Base-by-base conservation (phyloP, 192 early-diverging fungal genomes). In the Gaertneriomyces semiglobifer region DNA sequence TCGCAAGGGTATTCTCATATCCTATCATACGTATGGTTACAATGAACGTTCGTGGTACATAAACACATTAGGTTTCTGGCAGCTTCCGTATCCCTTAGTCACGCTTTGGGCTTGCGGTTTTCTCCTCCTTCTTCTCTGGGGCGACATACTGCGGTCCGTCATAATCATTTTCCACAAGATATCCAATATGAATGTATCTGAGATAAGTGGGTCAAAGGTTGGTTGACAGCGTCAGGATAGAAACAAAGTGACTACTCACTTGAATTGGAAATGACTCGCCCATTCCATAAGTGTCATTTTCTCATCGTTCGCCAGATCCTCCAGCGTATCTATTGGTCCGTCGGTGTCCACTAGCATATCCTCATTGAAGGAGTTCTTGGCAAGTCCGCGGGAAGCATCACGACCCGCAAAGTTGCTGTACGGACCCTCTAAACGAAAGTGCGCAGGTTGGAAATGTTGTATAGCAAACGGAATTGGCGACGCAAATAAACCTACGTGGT, bases 361-460 rank as follows among this genome's bases (percentile, higher is more conserved):
- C 52, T 68, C 75, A 63, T 93, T 91, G 69, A 98, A 95, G 51
- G 89, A 90, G 60, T 90, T 81, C 71, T 94, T 88, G 44, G 94
- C 90, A 60, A 98, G 75, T 0, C 96, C 94, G 40, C 96, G 85
- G 16, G 93, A 94, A 12, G 96, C 94, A 79, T 98, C 96, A n/a
- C 89, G 85, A 2, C 96, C 96, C 6, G 94, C 88, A 86, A 96
- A 98, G 82, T 94, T 95, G 39, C 86, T 89, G 68, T 98, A 98
- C n/a, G 90, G 92, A 5, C 93, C 93, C 12, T 79, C 91, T 90
- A 76, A 8, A 11, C 7, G 44, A 25, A 18, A 66, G 51, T 33
- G 25, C 25, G 19, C 11, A 58, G 2, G 45, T 11, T 67, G 33
- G 8, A 12, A n/a, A 44, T 19, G 60, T 7, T 43, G 10, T 11